Evolutionary conservation across 2,329 filamentous ascomycete species (phyloP), one percentile per base, ranked within the genome.

Genomic region (Dothistroma septosporum): DNA sequence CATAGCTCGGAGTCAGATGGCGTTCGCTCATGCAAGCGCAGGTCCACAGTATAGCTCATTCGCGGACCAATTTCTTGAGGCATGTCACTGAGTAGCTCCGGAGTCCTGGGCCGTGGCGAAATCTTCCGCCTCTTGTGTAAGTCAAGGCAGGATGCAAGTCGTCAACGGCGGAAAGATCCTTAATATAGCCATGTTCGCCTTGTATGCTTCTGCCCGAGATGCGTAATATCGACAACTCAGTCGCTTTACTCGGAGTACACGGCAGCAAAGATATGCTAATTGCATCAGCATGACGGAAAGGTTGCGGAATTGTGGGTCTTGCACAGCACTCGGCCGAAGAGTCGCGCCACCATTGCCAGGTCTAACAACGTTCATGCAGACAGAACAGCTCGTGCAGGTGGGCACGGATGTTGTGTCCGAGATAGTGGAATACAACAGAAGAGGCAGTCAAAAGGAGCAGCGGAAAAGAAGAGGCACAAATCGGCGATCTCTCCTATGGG

Each of bases 251-350:
- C n/a, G n/a, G n/a, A n/a, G 16, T 44, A 19, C 14, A 44, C 41
- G 3, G 14, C 16, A 44, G 41, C 41, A 19, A 19, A 37, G 6
- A 16, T 16, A n/a, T 44, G 9, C 8, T 19, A 1, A 44, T 44
- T 44, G 41, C 52, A 63, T 46, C 33, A 63, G 53, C 22, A 53
- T 61, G 22, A 63, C 61, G 19, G 58, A 47, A 35, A 63, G 61
- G 22, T 55, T 56, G 9, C 52, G 48, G 55, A 59, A 59, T 2
- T 16, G 14, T 37, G 33, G 10, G 14, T 37, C 33, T 37, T 11
- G 10, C 33, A 37, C 10, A 37, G 33, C 33, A 37, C 33, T 11
- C 4, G 7, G 10, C 10, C 33, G 10, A 37, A 16, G 24, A 28
- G 24, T 28, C 24, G 24, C 4, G 61, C 61, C 21, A 56, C 59